These are phyloP conservation scores for Cordyceps tenuipes DNA, from an alignment of 2,329 filamentous ascomycete genomes.

Conservation along the genomic window DNA sequence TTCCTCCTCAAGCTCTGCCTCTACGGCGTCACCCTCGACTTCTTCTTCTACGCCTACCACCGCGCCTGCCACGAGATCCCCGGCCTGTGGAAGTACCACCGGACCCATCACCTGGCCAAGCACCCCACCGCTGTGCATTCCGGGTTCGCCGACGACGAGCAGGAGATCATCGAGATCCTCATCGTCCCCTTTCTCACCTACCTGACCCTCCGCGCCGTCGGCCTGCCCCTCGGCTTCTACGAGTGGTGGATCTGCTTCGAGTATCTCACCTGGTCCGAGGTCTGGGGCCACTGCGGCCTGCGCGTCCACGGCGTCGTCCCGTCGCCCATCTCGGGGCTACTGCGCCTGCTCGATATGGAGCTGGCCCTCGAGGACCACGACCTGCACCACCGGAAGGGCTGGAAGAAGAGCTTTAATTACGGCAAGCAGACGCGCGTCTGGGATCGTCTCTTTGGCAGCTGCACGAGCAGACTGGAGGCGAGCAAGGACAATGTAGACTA, in stretches of 20 bases:
- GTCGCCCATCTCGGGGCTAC: conserved; percentile 24
- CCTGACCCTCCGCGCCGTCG: conserved; percentile 24
- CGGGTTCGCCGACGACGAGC: conserved; percentile 32
- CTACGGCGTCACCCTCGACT: conserved; percentile 30
- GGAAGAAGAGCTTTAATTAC: conserved; percentile 15
- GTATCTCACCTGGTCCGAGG: conserved; percentile 33
- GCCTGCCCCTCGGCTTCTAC: conserved; percentile 36
- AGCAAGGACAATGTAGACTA: not conserved
- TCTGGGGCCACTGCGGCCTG: conserved; percentile 30
- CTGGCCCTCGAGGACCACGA: conserved; percentile 35
- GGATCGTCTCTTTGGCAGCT: conserved; percentile 5
- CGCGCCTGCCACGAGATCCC: conserved; percentile 32
- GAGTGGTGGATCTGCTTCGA: conserved; percentile 38
- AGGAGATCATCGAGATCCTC: conserved; percentile 34
- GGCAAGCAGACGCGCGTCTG: conserved; percentile 3
- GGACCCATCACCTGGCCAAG: conserved; percentile 36
- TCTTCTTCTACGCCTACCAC: conserved; percentile 35
- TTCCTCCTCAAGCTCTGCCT: conserved; percentile 23
- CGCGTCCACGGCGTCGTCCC: conserved; percentile 28
- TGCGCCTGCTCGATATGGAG: conserved; percentile 25
- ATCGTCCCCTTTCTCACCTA: conserved; percentile 32
- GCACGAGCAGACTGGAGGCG: not conserved
- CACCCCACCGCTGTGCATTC: conserved; percentile 32
- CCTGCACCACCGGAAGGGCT: conserved; percentile 30
- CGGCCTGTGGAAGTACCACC: conserved; percentile 30